These are phyloP conservation scores for Talaromyces verruculosus DNA, from an alignment of 2,329 filamentous ascomycete species.

Conservation along the genomic window DNA sequence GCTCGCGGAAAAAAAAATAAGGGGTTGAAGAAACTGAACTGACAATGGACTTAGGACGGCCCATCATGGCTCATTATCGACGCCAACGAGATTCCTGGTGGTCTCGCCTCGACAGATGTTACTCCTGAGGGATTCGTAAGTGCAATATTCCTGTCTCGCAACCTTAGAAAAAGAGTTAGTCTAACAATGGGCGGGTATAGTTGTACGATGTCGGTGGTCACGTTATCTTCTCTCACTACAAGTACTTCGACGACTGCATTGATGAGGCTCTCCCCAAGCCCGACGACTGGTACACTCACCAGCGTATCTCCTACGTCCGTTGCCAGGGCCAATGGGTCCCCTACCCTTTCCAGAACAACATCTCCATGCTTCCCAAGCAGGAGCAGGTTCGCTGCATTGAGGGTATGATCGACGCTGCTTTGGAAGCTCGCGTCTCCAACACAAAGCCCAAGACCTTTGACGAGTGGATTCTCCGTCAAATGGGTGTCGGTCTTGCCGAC, in stretches of 20 bases:
- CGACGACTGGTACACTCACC: slow-evolving; percentile 95
- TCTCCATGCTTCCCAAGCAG: slow-evolving; percentile 95
- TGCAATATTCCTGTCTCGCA: slow-evolving; percentile 36
- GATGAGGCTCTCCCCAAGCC: slow-evolving; percentile 93
- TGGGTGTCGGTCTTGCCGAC: slow-evolving; percentile 84
- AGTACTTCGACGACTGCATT: slow-evolving; percentile 99
- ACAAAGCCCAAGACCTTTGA: slow-evolving; percentile 96
- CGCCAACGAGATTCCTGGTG: slow-evolving; percentile 85
- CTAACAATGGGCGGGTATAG: slow-evolving; percentile 48
- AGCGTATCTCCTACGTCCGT: slow-evolving; percentile 98
- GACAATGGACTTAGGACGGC: slow-evolving; percentile 62
- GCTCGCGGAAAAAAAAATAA: background rate
- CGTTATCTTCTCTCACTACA: slow-evolving; percentile 99
- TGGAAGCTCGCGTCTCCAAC: slow-evolving; percentile 81
- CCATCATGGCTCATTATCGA: slow-evolving; percentile 97
- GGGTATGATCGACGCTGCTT: slow-evolving; percentile 89
- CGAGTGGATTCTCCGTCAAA: slow-evolving; percentile 95
- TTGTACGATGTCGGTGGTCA: slow-evolving; percentile 98
- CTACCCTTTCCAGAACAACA: slow-evolving; percentile 99
- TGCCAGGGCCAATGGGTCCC: slow-evolving; percentile 97
- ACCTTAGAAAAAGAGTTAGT: background rate
- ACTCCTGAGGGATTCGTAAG: slow-evolving; percentile 96
- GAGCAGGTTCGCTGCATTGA: slow-evolving; percentile 94
- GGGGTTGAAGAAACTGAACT: slow-evolving; percentile 22
- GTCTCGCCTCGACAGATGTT: slow-evolving; percentile 91